phyloP scores from a whole-genome alignment of 495 filamentous ascomycete species.

The Podospora tetraspora region DNA sequence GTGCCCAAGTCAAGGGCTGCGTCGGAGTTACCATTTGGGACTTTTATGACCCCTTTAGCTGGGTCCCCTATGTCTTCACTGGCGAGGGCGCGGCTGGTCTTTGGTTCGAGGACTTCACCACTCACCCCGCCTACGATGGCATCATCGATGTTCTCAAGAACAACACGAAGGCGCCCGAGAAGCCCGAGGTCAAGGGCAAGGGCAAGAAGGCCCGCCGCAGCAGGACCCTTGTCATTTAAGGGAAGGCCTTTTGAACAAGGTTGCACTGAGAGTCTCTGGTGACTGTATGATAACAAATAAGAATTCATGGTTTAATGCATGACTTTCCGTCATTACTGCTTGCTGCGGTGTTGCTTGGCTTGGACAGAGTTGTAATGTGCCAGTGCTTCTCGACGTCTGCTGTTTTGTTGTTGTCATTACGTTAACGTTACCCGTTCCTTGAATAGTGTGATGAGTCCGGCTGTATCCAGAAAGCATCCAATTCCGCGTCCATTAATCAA shows the following conservation, averaged over 20 bases:
- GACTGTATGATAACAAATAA: background rate
- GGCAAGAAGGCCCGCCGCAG: background rate
- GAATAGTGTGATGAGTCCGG: too few species aligned
- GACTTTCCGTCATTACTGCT: too few species aligned
- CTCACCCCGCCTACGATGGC: conserved; percentile 52
- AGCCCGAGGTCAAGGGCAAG: conserved; percentile 5
- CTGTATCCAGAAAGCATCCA: too few species aligned
- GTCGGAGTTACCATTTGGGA: conserved; percentile 69
- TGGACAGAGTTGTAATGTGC: too few species aligned
- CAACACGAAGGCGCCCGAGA: conserved; percentile 14
- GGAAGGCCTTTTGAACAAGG: background rate
- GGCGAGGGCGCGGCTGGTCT: conserved; percentile 50
- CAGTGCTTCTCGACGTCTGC: too few species aligned
- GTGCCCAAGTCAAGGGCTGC: conserved; percentile 52
- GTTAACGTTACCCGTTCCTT: too few species aligned
- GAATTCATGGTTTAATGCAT: background rate
- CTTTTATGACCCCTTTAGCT: conserved; percentile 50
- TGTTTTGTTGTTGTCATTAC: too few species aligned
- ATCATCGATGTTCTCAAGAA: conserved; percentile 29
- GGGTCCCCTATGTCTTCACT: conserved; percentile 53
- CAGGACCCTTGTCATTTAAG: background rate
- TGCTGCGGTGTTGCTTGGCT: too few species aligned
- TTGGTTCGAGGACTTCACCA: conserved; percentile 47
- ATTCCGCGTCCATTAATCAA: too few species aligned
- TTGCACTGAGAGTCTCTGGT: background rate